Conservation (phyloP, 1,284 basidiomycete genomes). For the Malassezia restricta region DNA sequence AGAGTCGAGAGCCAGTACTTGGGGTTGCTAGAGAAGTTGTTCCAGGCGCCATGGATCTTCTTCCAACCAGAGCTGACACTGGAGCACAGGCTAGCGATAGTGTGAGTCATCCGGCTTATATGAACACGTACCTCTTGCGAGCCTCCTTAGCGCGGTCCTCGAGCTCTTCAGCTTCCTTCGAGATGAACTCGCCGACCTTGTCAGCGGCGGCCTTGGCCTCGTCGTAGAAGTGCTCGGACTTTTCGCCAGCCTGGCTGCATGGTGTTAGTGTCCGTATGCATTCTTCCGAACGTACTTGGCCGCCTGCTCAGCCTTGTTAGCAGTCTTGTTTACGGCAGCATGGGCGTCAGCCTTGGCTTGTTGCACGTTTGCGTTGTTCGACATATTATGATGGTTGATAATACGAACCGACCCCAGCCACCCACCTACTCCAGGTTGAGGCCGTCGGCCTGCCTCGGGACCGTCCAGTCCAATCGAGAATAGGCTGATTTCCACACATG, state of each 20-base stretch:
- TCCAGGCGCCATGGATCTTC: conserved; percentile 27
- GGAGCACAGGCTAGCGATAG: neutral
- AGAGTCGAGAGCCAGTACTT: conserved; percentile 40
- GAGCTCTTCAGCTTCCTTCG: conserved; percentile 25
- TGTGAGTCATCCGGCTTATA: neutral
- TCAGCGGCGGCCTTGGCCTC: conserved; percentile 16
- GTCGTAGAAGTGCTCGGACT: conserved; percentile 15
- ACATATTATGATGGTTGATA: neutral
- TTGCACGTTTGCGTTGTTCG: conserved; percentile 5
- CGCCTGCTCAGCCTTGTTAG: conserved; percentile 20
- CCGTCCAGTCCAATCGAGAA: neutral
- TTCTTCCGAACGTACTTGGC: neutral
- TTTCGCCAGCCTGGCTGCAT: conserved; percentile 1
- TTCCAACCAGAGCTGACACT: conserved; percentile 11
- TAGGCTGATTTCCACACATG: neutral
- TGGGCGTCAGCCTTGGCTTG: conserved; percentile 18
- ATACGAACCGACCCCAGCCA: neutral
- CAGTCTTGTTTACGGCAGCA: conserved; percentile 16
- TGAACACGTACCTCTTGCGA: conserved; percentile 23
- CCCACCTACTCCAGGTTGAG: neutral
- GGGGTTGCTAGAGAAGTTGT: conserved; percentile 33
- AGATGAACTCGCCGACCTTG: conserved; percentile 13
- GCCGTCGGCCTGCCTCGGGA: neutral
- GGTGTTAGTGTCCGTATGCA: neutral
- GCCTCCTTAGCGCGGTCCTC: conserved; percentile 28